Evolutionary conservation across 1,284 basidiomycete species (phyloP), one percentile per base, ranked within the genome.

Genomic region (Pyrrhoderma lamaoense): DNA sequence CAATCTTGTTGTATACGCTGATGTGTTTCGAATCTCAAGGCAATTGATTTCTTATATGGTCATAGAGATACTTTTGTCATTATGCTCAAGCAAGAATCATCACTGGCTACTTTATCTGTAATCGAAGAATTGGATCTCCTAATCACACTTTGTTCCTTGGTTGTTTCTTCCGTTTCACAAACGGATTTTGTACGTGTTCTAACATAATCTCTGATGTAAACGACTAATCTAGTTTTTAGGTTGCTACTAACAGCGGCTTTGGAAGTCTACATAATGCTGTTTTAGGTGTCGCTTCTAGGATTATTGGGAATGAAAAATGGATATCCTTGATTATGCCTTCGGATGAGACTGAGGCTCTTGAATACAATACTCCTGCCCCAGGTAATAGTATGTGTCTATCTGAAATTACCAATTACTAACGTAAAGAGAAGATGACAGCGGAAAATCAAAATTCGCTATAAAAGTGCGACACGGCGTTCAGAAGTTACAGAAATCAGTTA

Each of bases 181-280:
- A 73, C 81, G 0, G 92, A 95, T 57, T 65, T 94, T 61, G 89
- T 89, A 55, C 64, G 82, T 70, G 38, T 7, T 52, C 19, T 51
- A 23, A 11, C 23, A 23, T 13, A 1, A 47, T 21, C 23, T 44
- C 18, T 48, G 23, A 53, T 45, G 42, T 19, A 39, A 43, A 55
- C 37, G 18, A 42, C 16, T 40, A 38, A 31, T 11, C 11, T 21
- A 38, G 3, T n/a, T 53, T 36, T 45, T 53, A 86, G 84, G 62
- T 73, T 31, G 74, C 80, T 59, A 74, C 76, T 49, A 77, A 82
- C 64, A 78, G 83, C 2, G 83, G 86, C 3, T 93, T 91, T 62
- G 91, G 92, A 2, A 79, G 82, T 0, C 77, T 95, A 54, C 93
- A 98, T 63, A 73, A 80, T 2, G 85, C 91, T 0, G 79, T 95